These are phyloP conservation scores for Closterium sp. DNA, from an alignment of 139 green algal genomes.

Conservation along the genomic window DNA sequence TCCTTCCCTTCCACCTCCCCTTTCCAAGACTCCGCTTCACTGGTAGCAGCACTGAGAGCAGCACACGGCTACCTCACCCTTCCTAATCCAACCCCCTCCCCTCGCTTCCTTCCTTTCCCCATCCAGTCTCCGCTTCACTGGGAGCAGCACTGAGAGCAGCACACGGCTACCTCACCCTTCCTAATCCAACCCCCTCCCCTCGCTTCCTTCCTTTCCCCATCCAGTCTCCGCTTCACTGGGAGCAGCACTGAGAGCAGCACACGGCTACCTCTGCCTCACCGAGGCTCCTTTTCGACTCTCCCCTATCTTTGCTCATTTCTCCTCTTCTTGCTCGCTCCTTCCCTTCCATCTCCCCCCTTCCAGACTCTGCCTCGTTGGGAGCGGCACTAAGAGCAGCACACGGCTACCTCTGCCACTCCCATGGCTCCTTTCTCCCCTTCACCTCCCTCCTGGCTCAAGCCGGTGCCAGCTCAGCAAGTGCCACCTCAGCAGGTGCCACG, in stretches of 20 bases:
- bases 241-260: no score
- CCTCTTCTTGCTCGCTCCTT: neutral
- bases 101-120: neutral
- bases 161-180: neutral
- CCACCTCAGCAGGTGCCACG: neutral
- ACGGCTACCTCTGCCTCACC: neutral
- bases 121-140: neutral
- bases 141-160: neutral
- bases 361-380: conserved; percentile 35
- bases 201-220: neutral
- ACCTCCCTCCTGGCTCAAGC: neutral
- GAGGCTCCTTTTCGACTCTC: neutral
- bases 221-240: neutral
- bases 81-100: no score
- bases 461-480: neutral
- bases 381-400: conserved; percentile 26
- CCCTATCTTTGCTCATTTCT: neutral
- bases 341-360: neutral
- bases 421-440: conserved; percentile 12
- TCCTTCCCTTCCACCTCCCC: no score
- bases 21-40: no score
- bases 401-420: conserved; percentile 2
- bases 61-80: neutral
- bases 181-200: neutral
- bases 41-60: neutral